Evolutionary conservation across 768 basidiomycete genomes (phyloP).

Genomic region (Collybiopsis luxurians): DNA sequence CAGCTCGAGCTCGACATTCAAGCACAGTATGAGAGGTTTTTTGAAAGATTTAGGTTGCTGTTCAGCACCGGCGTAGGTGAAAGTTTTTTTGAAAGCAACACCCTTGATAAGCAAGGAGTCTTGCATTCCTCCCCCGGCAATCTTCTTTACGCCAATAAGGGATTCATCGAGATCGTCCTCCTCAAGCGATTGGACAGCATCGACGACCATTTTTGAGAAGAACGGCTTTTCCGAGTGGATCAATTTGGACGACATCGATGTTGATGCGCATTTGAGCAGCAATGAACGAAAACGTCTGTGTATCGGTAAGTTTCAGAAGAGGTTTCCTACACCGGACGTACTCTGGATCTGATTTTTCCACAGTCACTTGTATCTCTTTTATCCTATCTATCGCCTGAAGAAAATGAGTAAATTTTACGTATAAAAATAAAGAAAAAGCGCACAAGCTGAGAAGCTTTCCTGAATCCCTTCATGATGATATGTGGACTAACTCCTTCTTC

Average conservation of each 20-base stretch:
- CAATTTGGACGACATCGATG: conserved; percentile 99
- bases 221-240: conserved; percentile 99
- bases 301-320: conserved; percentile 10
- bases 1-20: conserved; percentile 97
- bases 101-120: conserved; percentile 88
- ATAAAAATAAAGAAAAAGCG: conserved; percentile 23
- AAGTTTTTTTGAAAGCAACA: conserved; percentile 99
- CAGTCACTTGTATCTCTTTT: conserved; percentile 83
- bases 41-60: conserved; percentile 95
- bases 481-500: conserved; percentile 98
- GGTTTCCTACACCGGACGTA: conserved; percentile 36
- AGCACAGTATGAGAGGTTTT: conserved; percentile 84
- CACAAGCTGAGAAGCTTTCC: conserved; percentile 84
- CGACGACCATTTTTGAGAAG: conserved; percentile 98
- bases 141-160: conserved; percentile 96
- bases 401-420: conserved; percentile 7
- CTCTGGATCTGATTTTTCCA: conserved; percentile 90
- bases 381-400: conserved; percentile 80
- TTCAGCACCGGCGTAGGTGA: conserved; percentile 98
- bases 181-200: conserved; percentile 91
- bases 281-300: conserved; percentile 88
- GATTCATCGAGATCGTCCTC: conserved; percentile 93
- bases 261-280: conserved; percentile 93
- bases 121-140: conserved; percentile 96
- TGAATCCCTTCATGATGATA: conserved; percentile 96